Evolutionary conservation across 192 early-diverging fungal genomes (phyloP), one percentile per base, ranked within the genome.

Genomic region (Backusella tuberculispora): DNA sequence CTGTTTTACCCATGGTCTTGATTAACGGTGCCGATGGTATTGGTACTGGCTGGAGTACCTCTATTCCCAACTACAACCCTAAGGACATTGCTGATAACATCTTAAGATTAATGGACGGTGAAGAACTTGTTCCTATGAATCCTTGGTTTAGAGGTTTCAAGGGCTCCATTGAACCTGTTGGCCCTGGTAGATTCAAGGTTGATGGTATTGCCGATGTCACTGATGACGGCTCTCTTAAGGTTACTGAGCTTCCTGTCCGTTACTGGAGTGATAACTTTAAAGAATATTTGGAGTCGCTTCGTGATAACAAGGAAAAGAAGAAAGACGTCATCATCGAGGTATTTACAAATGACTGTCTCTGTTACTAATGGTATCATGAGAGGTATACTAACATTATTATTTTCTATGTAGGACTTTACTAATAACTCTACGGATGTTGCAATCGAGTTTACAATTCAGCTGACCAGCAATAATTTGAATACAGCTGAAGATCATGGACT

Each of bases 101-200:
- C 38, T 84, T 86, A 45, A 86, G 91, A 6, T 63, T 96, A 13
- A 95, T 99, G 93, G 80, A 89, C 8, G 88, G 84, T 41, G 83
- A 96, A 78, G 87, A 93, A 38, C 73, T 87, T 37, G 75, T 81
- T 34, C 86, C 90, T 0, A 95, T 98, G 94, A 73, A 78, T 3
- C 98, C 98, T 3, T 99, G 96, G 96, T 99, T 95, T 81, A 90
- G 97, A 48, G 96, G 98, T 3, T 98, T 95, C 83, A 86, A 89
- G 63, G 97, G 97, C 19, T 69, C 73, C 4, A 95, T 99, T 48
- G 89, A 91, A 68, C 73, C 72, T 69, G 80, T 76, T 65, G 77
- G 84, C 4, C 13, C 19, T 37, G 85, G 88, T 43, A 89, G 86
- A 74, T 96, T 87, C 82, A 85, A 83, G 66, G 88, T 94, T 5